Percentiles rank a stretch among this genome's conserved stretches.
phyloP scores from a whole-genome alignment of 768 basidiomycete species.

The Leccinum uliginosum region DNA sequence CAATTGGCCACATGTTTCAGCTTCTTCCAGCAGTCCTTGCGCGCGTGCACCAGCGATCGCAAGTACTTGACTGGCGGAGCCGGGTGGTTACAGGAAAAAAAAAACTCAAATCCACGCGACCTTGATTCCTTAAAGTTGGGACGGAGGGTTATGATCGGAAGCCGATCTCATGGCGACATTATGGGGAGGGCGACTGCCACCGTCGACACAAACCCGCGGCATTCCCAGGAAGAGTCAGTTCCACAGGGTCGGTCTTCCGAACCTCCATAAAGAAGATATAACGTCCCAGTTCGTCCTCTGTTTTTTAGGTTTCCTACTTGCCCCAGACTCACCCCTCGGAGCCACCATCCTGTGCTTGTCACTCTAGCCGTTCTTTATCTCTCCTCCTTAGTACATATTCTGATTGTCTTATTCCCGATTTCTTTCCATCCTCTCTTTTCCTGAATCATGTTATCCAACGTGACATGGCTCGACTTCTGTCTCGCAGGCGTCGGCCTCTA shows the following conservation, averaged over 20 bases:
- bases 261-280: slow-evolving; percentile 21
- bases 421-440: not conserved
- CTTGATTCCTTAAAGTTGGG: not conserved
- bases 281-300: not conserved
- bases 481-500: slow-evolving; percentile 29
- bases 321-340: not conserved
- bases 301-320: not conserved
- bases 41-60: not conserved
- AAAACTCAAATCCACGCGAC: not conserved
- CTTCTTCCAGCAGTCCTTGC: not conserved
- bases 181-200: slow-evolving; percentile 4
- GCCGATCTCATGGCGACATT: slow-evolving; percentile 5
- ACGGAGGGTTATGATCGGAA: slow-evolving; percentile 1
- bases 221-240: slow-evolving; percentile 19
- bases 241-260: slow-evolving; percentile 2
- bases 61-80: not conserved
- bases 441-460: slow-evolving; percentile 21
- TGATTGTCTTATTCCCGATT: not conserved
- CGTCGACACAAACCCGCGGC: slow-evolving; percentile 15
- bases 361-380: slow-evolving; percentile 13
- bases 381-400: not conserved
- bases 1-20: not conserved
- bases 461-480: slow-evolving; percentile 31
- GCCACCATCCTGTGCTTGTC: not conserved
- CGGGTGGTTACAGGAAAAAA: not conserved